Evolutionary conservation across 345 rosid species (phyloP).

Genomic region (Conringia planisiliqua): DNA sequence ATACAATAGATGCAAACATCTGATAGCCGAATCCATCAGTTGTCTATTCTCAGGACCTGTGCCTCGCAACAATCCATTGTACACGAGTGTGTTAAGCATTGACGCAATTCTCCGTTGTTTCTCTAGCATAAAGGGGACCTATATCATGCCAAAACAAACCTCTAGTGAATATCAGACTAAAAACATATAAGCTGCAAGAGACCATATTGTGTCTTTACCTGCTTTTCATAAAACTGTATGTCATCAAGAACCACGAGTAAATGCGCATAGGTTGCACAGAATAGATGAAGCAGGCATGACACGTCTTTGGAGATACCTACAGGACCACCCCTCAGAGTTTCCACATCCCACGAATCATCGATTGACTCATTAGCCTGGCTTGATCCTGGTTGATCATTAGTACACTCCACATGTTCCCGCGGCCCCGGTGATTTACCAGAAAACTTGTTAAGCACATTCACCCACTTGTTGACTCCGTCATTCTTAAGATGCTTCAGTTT

Average conservation of each 20-base stretch:
- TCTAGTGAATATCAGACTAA: constrained; percentile 11
- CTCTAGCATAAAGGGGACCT: constrained; percentile 84
- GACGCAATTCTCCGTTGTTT: constrained; percentile 79
- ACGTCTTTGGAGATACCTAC: constrained; percentile 65
- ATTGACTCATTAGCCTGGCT: constrained; percentile 41
- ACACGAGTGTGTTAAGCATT: constrained; percentile 81
- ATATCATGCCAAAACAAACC: constrained; percentile 31
- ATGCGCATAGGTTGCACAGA: constrained; percentile 87
- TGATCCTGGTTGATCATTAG: constrained; percentile 38
- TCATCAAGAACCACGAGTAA: constrained; percentile 95
- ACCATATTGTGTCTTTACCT: constrained; percentile 46
- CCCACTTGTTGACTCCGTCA: constrained; percentile 70
- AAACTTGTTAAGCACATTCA: constrained; percentile 62
- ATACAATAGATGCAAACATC: constrained; percentile 88
- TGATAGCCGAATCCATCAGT: constrained; percentile 78
- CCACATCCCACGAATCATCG: constrained; percentile 67
- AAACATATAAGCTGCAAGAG: constrained; percentile 14
- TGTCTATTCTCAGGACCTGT: constrained; percentile 51
- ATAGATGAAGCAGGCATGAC: constrained; percentile 76
- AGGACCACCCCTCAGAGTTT: constrained; percentile 67
- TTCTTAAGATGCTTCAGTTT: constrained; percentile 49
- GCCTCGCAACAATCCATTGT: constrained; percentile 61
- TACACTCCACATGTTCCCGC: constrained; percentile 29
- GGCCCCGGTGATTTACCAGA: constrained; percentile 66
- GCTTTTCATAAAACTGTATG: constrained; percentile 95